Evolutionary conservation across 2,329 filamentous ascomycete species (phyloP).

Genomic region (Xylariomycetidae sp.): DNA sequence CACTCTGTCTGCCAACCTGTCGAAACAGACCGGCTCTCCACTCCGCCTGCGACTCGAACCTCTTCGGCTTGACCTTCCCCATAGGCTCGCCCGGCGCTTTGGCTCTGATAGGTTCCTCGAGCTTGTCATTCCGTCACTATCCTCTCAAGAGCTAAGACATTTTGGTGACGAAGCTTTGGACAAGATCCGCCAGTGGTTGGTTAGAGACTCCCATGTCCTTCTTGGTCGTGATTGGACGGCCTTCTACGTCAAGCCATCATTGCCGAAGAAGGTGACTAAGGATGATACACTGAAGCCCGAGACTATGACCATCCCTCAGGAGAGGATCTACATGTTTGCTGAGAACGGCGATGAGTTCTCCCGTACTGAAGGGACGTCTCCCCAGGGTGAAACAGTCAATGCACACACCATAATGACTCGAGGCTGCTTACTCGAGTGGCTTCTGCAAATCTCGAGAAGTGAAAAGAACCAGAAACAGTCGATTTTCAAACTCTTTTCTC

Average conservation of each 20-base stretch:
- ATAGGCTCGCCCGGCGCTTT: conserved; percentile 49
- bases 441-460: conserved; percentile 41
- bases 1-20: conserved; percentile 31
- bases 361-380: conserved; percentile 19
- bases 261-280: conserved; percentile 31
- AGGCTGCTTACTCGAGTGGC: conserved; percentile 46
- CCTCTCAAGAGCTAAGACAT: conserved; percentile 26
- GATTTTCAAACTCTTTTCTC: conserved; percentile 51
- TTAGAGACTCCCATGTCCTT: conserved; percentile 33
- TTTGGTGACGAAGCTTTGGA: conserved; percentile 23
- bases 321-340: conserved; percentile 50
- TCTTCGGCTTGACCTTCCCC: conserved; percentile 40
- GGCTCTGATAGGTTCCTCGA: conserved; percentile 55
- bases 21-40: conserved; percentile 30
- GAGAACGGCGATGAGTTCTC: conserved; percentile 41
- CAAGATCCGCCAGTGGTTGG: conserved; percentile 36
- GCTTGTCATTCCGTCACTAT: conserved; percentile 38
- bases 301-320: conserved; percentile 27
- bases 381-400: conserved; percentile 15
- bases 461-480: conserved; percentile 38
- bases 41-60: conserved; percentile 43
- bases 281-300: conserved; percentile 27
- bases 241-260: conserved; percentile 36
- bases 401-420: conserved; percentile 22
- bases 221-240: conserved; percentile 41